Percentiles rank a stretch among this genome's conserved stretches.
Evolutionary conservation across 2,329 filamentous ascomycete species (phyloP).

Genomic region (Epichloe scottii): DNA sequence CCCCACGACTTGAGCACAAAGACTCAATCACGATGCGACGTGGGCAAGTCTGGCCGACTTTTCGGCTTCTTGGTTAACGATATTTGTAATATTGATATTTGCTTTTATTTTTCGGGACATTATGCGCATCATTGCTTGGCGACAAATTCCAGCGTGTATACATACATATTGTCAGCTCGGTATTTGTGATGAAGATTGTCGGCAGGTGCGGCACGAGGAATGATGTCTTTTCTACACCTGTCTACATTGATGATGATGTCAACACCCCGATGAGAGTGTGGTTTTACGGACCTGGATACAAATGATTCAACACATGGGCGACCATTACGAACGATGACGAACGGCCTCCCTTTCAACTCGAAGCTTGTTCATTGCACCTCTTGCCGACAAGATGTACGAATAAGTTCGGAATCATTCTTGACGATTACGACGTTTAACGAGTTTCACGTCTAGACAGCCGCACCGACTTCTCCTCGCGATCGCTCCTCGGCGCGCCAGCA

Average conservation of each 20-base stretch:
- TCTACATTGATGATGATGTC: constrained; percentile 25
- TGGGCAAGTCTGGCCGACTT: constrained; percentile 1
- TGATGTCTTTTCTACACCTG: background rate
- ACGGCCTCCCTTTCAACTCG: constrained; percentile 14
- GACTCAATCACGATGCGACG: background rate
- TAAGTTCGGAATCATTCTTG: constrained; percentile 17
- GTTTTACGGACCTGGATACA: constrained; percentile 27
- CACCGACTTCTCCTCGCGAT: constrained; percentile 20
- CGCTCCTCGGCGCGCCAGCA: constrained; percentile 18
- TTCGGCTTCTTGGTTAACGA: background rate
- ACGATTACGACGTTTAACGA: constrained; percentile 35
- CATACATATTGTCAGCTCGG: constrained; percentile 1
- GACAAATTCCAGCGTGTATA: background rate
- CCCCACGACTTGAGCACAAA: background rate
- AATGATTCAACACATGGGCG: constrained; percentile 28
- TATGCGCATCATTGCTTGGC: background rate
- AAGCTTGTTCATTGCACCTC: constrained; percentile 6
- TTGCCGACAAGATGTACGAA: constrained; percentile 8
- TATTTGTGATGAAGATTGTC: constrained; percentile 6
- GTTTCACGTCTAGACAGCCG: constrained; percentile 33
- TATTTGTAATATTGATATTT: constrained; percentile 5
- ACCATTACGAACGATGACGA: constrained; percentile 26
- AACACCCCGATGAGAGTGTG: constrained; percentile 23
- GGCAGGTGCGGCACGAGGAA: background rate
- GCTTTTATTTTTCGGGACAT: background rate